These are phyloP conservation scores for Rosa hybrid DNA, from an alignment of 331 rosid genomes.

Conservation along the genomic window DNA sequence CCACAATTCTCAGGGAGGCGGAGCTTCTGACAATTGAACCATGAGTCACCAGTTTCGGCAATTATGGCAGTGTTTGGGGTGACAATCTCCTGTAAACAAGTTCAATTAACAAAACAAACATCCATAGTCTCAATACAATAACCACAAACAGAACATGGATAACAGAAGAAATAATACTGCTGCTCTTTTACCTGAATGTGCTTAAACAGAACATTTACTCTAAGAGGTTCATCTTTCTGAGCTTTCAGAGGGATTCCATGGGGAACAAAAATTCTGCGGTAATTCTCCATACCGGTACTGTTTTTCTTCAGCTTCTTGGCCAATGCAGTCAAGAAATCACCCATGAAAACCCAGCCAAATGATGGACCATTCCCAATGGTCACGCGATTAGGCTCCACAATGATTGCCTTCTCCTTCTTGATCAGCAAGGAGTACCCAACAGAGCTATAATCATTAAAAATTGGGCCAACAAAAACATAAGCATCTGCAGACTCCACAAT, in stretches of 20 bases:
- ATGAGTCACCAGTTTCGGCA: conserved; percentile 89
- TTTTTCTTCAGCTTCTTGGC: conserved; percentile 70
- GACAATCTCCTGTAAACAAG: conserved; percentile 54
- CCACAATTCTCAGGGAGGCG: conserved; percentile 78
- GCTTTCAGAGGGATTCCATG: conserved; percentile 56
- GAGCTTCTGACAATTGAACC: conserved; percentile 96
- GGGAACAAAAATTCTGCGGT: conserved; percentile 69
- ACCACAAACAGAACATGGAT: background rate
- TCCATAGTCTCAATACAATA: background rate
- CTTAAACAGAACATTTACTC: conserved; percentile 81
- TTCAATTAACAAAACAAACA: conserved; percentile 13
- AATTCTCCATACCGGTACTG: conserved; percentile 66
- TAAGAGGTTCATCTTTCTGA: conserved; percentile 60
- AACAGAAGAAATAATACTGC: background rate
- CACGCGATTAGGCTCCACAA: conserved; percentile 73
- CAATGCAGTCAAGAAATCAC: conserved; percentile 69
- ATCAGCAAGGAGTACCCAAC: conserved; percentile 86
- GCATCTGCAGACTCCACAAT: conserved; percentile 93
- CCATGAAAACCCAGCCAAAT: conserved; percentile 87
- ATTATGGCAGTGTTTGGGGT: conserved; percentile 63
- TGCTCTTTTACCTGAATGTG: conserved; percentile 61
- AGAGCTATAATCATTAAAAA: conserved; percentile 89
- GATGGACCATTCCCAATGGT: conserved; percentile 82
- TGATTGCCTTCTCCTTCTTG: conserved; percentile 68
- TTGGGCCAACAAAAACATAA: conserved; percentile 76